These are phyloP conservation scores for Clavispora santaluciae DNA, from an alignment of 805 yeast genomes.

Conservation along the genomic window DNA sequence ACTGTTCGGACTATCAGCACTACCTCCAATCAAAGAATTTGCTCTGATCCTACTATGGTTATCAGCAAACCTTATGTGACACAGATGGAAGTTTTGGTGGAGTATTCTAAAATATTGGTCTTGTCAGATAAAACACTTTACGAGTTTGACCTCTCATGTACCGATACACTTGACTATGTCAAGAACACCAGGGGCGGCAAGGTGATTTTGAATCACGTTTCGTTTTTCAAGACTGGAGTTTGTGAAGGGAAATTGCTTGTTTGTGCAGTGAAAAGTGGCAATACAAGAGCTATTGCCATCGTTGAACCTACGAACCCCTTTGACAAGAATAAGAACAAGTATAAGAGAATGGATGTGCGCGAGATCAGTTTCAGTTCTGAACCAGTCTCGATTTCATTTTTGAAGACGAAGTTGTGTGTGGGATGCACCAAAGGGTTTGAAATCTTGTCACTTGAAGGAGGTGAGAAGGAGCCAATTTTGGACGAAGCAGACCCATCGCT, in stretches of 20 bases:
- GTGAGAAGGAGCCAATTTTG: constrained; percentile 79
- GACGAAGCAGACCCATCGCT: constrained; percentile 98
- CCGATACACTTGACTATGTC: constrained; percentile 43
- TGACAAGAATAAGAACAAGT: constrained; percentile 58
- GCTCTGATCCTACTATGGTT: constrained; percentile 70
- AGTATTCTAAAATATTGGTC: constrained; percentile 76
- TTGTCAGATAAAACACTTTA: constrained; percentile 77
- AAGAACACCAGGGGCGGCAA: constrained; percentile 62
- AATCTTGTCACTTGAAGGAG: constrained; percentile 79
- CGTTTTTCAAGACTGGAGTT: constrained; percentile 88
- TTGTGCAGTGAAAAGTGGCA: constrained; percentile 82
- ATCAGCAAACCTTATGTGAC: constrained; percentile 72
- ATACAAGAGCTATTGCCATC: constrained; percentile 74
- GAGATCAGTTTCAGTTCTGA: constrained; percentile 84
- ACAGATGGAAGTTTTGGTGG: constrained; percentile 89
- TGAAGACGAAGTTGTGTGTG: constrained; percentile 83
- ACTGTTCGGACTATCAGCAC: constrained; percentile 57
- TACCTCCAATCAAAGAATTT: constrained; percentile 44
- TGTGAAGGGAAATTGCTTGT: constrained; percentile 85
- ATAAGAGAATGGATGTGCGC: constrained; percentile 56
- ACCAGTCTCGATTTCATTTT: constrained; percentile 85
- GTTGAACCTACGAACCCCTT: constrained; percentile 85
- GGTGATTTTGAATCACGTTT: constrained; percentile 80
- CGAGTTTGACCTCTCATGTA: constrained; percentile 62
- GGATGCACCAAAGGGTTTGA: constrained; percentile 98